A percentile compares a stretch with the other conserved stretches of the same genome.
phyloP scores from a whole-genome alignment of 2,329 filamentous ascomycete genomes.

The Cladophialophora yegresii region DNA sequence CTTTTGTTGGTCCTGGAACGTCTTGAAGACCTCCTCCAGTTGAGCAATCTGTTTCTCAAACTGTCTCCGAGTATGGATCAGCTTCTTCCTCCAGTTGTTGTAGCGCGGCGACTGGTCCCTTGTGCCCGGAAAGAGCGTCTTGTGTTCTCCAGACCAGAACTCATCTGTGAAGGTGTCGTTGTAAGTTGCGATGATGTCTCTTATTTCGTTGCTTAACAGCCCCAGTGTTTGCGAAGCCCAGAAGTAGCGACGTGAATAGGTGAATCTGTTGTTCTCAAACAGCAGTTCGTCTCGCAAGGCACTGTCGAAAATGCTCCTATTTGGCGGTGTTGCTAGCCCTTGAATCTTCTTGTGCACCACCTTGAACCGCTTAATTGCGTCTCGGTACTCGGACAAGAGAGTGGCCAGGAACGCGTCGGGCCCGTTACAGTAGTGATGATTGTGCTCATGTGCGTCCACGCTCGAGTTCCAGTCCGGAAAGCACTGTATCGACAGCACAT shows the following conservation, averaged over 20 bases:
- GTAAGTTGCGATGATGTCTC: slow-evolving; percentile 37
- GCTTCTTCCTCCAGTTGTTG: slow-evolving; percentile 37
- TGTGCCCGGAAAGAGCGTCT: slow-evolving; percentile 37
- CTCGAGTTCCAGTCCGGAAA: slow-evolving; percentile 62
- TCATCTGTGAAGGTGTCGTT: slow-evolving; percentile 36
- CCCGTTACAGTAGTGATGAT: slow-evolving; percentile 61
- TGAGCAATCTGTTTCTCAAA: slow-evolving; percentile 41
- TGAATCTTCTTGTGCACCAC: slow-evolving; percentile 60
- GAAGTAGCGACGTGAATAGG: slow-evolving; percentile 38
- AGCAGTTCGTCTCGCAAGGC: slow-evolving; percentile 34
- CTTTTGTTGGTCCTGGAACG: slow-evolving; percentile 58
- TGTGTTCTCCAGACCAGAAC: slow-evolving; percentile 37
- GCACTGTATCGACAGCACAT: slow-evolving; percentile 60
- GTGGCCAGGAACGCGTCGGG: slow-evolving; percentile 63
- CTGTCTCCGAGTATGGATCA: slow-evolving; percentile 33
- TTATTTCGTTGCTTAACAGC: slow-evolving; percentile 38
- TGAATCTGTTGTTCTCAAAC: slow-evolving; percentile 36
- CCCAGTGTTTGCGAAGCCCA: slow-evolving; percentile 38
- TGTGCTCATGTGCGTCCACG: slow-evolving; percentile 58
- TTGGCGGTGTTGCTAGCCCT: slow-evolving; percentile 60
- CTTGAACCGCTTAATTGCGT: slow-evolving; percentile 61
- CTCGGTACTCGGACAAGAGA: slow-evolving; percentile 61
- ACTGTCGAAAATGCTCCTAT: slow-evolving; percentile 40
- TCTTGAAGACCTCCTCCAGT: slow-evolving; percentile 62
- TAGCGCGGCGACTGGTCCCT: slow-evolving; percentile 34